Percentiles rank a stretch among this genome's conserved stretches.
Evolutionary conservation across 345 rosid species (phyloP).

Genomic region (Sapria himalayana): DNA sequence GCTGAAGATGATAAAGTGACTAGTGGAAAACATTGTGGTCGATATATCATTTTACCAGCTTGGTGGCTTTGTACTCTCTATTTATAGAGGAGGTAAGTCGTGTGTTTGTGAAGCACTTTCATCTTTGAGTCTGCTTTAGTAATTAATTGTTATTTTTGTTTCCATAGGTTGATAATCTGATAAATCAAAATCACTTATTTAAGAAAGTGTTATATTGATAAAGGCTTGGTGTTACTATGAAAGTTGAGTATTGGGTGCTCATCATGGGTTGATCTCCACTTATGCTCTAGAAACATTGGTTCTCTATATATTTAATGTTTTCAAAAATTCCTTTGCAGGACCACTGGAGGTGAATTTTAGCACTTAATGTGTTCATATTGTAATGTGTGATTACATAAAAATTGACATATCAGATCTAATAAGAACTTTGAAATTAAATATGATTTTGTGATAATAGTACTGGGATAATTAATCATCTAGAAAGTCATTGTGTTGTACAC

Average conservation of each 20-base stretch:
- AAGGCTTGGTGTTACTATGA: slow-evolving; percentile 99
- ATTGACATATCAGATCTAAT: too few species aligned
- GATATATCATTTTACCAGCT: slow-evolving; percentile 96
- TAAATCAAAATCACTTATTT: slow-evolving; percentile 69
- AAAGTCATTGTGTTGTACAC: too few species aligned
- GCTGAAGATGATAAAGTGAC: slow-evolving; percentile 93
- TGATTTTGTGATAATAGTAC: too few species aligned
- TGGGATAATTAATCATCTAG: too few species aligned
- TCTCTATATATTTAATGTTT: slow-evolving; percentile 91
- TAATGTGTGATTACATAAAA: too few species aligned
- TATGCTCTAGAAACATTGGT: slow-evolving; percentile 95
- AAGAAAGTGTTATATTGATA: slow-evolving; percentile 84
- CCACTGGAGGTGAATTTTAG: slow-evolving; percentile 69
- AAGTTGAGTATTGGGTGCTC: slow-evolving; percentile 98
- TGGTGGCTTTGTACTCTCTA: slow-evolving; percentile 93
- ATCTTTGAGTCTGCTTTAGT: slow-evolving; percentile 4
- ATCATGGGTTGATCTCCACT: slow-evolving; percentile 92
- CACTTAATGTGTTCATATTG: too few species aligned
- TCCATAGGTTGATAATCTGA: slow-evolving; percentile 66
- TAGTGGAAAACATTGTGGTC: slow-evolving; percentile 93
- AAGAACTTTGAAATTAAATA: too few species aligned
- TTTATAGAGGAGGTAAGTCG: slow-evolving; percentile 85
- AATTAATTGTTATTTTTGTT: slow-evolving; percentile 5
- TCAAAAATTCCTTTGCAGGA: slow-evolving; percentile 74
- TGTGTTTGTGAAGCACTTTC: slow-evolving; percentile 6